phyloP scores from a whole-genome alignment of 2,329 filamentous ascomycete species.

The Fusarium mexicanum region DNA sequence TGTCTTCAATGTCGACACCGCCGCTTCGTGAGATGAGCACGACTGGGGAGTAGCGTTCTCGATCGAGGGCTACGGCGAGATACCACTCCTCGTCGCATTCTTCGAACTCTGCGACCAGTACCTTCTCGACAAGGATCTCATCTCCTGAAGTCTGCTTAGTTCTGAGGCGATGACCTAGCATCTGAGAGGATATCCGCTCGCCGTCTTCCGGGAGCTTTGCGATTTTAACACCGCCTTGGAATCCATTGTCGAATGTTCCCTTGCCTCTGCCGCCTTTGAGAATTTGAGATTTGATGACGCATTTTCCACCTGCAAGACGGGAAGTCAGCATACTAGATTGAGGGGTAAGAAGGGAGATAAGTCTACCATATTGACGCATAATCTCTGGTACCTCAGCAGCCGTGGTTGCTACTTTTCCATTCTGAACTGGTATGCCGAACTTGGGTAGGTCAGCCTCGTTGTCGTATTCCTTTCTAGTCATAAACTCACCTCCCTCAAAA shows the following conservation, averaged over 20 bases:
- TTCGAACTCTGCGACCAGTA: background rate
- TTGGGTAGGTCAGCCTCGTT: background rate
- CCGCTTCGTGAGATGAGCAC: background rate
- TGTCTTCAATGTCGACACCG: background rate
- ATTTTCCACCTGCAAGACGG: background rate
- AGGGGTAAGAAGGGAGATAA: background rate
- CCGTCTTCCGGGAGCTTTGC: background rate
- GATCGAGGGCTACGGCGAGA: background rate
- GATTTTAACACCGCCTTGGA: background rate
- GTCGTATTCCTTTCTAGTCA: rapidly evolving
- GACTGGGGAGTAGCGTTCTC: background rate
- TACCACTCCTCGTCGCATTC: background rate
- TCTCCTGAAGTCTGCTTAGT: background rate
- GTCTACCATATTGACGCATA: background rate
- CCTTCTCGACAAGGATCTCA: background rate
- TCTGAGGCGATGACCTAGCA: background rate
- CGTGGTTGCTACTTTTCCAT: background rate
- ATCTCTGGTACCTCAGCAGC: background rate
- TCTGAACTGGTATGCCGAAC: background rate
- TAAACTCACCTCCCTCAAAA: background rate
- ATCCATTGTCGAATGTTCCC: background rate
- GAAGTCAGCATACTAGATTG: background rate
- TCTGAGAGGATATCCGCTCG: background rate
- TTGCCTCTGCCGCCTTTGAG: background rate
- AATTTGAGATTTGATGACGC: constrained; percentile 1